These are phyloP conservation scores for Colletotrichum plurivorum DNA, from an alignment of 2,329 filamentous ascomycete genomes.

Conservation along the genomic window DNA sequence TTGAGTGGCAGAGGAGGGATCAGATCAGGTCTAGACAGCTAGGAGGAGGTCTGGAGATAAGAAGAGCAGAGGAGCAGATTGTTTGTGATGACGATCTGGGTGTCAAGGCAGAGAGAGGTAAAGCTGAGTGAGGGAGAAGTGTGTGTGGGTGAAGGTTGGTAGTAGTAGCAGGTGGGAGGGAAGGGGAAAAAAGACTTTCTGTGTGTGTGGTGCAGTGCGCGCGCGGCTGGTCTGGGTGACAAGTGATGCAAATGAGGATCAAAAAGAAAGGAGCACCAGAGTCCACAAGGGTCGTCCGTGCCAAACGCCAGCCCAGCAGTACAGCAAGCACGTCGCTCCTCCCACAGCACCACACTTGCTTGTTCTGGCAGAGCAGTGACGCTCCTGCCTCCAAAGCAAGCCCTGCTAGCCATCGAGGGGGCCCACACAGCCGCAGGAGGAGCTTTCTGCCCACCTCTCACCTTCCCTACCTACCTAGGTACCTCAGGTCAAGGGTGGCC, in stretches of 20 bases:
- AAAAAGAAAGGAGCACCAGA: slow-evolving; percentile 40
- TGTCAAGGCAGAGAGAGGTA: slow-evolving; percentile 33
- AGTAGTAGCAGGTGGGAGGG: slow-evolving; percentile 22
- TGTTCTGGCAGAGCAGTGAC: slow-evolving; percentile 33
- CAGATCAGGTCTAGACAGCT: slow-evolving; percentile 7
- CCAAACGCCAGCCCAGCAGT: slow-evolving; percentile 28
- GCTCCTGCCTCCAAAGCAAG: slow-evolving; percentile 37
- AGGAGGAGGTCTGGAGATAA: slow-evolving; percentile 19
- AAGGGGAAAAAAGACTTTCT: slow-evolving; percentile 27
- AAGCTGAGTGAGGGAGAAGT: slow-evolving; percentile 19
- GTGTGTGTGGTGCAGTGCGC: slow-evolving; percentile 20
- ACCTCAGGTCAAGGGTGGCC: too few species aligned
- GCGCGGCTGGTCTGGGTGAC: slow-evolving; percentile 11
- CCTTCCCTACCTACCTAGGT: not conserved
- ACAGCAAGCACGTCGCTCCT: slow-evolving; percentile 2
- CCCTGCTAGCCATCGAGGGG: slow-evolving; percentile 22
- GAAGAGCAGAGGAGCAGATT: slow-evolving; percentile 12
- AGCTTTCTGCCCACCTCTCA: slow-evolving; percentile 13
- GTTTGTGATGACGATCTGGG: slow-evolving; percentile 28
- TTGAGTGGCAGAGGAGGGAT: slow-evolving; percentile 7
- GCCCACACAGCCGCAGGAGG: slow-evolving; percentile 17
- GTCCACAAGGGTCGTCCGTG: slow-evolving; percentile 37
- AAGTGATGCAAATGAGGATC: slow-evolving; percentile 41
- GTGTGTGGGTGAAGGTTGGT: slow-evolving; percentile 21
- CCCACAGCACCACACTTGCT: not conserved